Percentiles rank a stretch among this genome's conserved stretches.
These are phyloP conservation scores for Coix lacrymajobi DNA, from an alignment of 176 grass and related monocot genomes.

Conservation along the genomic window DNA sequence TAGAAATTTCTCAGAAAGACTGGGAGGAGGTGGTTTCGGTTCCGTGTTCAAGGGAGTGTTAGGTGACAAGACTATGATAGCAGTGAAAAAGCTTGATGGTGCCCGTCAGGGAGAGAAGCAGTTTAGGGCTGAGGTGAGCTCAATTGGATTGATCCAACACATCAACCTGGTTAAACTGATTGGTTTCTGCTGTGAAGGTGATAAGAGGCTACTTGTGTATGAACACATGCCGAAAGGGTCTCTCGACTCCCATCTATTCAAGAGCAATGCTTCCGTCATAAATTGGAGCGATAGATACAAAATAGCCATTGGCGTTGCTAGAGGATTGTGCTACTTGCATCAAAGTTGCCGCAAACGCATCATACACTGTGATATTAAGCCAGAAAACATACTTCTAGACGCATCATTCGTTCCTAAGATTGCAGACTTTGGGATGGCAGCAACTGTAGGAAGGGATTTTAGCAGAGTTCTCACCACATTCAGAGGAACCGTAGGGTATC, in stretches of 20 bases:
- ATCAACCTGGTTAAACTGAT: not conserved
- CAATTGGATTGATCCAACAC: not conserved
- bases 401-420: conserved; percentile 27
- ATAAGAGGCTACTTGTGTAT: not conserved
- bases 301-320: not conserved
- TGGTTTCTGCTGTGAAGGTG: not conserved
- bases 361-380: conserved; percentile 44
- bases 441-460: conserved; percentile 31
- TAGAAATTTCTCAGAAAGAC: not conserved
- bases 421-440: conserved; percentile 45
- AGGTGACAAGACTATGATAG: not conserved
- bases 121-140: not conserved
- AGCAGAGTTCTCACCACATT: conserved; percentile 37
- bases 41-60: not conserved
- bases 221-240: not conserved
- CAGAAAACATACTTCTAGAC: conserved; percentile 11
- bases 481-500: conserved; percentile 41
- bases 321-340: conserved; percentile 37
- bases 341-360: conserved; percentile 32
- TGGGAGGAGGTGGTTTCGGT: not conserved
- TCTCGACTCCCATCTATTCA: not conserved
- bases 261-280: not conserved
- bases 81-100: not conserved
- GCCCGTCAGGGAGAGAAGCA: not conserved
- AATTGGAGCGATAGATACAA: too few relatives aligned